These are phyloP conservation scores for Pyricularia sp. DNA, from an alignment of 2,329 filamentous ascomycete genomes.

Conservation along the genomic window DNA sequence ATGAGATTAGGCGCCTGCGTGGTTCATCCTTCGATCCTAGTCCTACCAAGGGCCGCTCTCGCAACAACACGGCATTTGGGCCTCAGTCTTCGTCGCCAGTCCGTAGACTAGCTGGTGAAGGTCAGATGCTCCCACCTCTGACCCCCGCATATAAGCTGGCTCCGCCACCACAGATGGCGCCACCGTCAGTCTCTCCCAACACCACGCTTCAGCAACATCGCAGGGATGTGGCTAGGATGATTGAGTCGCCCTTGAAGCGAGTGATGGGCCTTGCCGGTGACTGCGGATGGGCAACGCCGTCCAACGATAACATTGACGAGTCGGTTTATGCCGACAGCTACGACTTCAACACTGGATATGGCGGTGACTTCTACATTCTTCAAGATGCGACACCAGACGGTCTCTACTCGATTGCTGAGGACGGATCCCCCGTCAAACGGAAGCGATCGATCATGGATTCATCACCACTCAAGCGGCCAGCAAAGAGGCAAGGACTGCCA, in stretches of 20 bases:
- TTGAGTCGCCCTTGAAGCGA: conserved; percentile 61
- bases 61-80: conserved; percentile 32
- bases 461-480: conserved; percentile 23
- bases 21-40: conserved; percentile 82
- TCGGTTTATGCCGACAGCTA: conserved; percentile 39
- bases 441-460: conserved; percentile 18
- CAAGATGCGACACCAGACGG: conserved; percentile 30
- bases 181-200: conserved; percentile 81
- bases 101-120: conserved; percentile 33
- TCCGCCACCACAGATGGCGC: conserved; percentile 37
- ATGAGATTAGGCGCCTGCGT: conserved; percentile 87
- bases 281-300: conserved; percentile 51
- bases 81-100: conserved; percentile 61
- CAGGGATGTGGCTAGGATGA: conserved; percentile 69
- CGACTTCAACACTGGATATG: conserved; percentile 38
- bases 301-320: conserved; percentile 55
- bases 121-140: conserved; percentile 62
- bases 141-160: conserved; percentile 81
- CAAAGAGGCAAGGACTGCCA: conserved; percentile 50
- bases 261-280: conserved; percentile 25
- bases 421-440: conserved; percentile 56
- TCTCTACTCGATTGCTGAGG: conserved; percentile 36
- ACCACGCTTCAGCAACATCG: conserved; percentile 87
- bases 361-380: conserved; percentile 48
- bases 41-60: conserved; percentile 60